phyloP scores from a whole-genome alignment of 306 rosid genomes.

The cucumber (Cucumis sativus) region Cucumber_9930_V3 NC_026657.2:33768001-33768500 shows the following conservation, averaged over 20 bases:
- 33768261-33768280: too few relatives aligned
- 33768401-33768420: not conserved
- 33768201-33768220: not conserved
- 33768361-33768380: not conserved
- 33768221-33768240: not conserved
- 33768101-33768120: not conserved
- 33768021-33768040: not conserved
- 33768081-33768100: not conserved
- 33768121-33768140: constrained; percentile 1
- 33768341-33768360: not conserved
- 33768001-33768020: not conserved
- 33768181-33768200: not conserved
- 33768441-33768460: too few relatives aligned
- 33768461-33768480: constrained; percentile 20
- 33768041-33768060: not conserved
- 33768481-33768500: constrained; percentile 19
- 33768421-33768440: not conserved
- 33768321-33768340: not conserved
- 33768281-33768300: too few relatives aligned
- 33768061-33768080: not conserved
- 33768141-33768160: not conserved
- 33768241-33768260: too few relatives aligned
- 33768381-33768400: not conserved
- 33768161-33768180: not conserved
- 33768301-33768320: not conserved